Evolutionary conservation across 2,329 filamentous ascomycete species (phyloP), one percentile per base, ranked within the genome.

Genomic region (Ophiocordyceps camponoti-leonardi): DNA sequence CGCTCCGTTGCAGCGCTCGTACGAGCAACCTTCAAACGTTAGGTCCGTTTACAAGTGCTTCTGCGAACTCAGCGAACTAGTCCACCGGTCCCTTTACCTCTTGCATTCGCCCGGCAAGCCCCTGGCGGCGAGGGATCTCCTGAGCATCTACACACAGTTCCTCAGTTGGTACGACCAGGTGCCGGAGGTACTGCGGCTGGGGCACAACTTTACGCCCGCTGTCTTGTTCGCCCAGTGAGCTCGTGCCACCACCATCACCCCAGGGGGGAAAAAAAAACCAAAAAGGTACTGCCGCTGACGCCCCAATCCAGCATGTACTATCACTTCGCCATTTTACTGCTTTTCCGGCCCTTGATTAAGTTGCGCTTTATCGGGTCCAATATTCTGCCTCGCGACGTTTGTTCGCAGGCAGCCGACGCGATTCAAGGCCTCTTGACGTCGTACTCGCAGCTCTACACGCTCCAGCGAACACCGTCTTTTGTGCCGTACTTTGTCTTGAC

Each of bases 201-300:
- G 77, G 2, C 73, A 81, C 48, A 83, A 80, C 51, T 83, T 83
- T 45, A 81, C 81, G 3, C 81, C 83, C 12, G 78, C 83, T 42
- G 80, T 86, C 33, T 62, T 87, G 19, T 80, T 83, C 49, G 72
- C 82, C 35, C 82, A 86, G 82, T 86, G 66, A 67, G 82, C 26
- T 4, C 10, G 7, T 28, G 54, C 28, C 16, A 12, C 28, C 16
- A 12, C 22, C 37, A 14, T 12, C 37, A 12, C 18, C 37, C 13
- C 3, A 10, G n/a, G 45, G 12, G 18, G 26, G 26, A 26, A 26
- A 26, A 26, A n/a, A n/a, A n/a, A n/a, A n/a, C n/a, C n/a, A n/a
- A n/a, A n/a, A n/a, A 28, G 10, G 26, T 28, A 10, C 23, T 31
- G 10, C 14, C 16, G 16, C 33, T 37, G 33, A 37, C 33, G 33